Percentiles rank a stretch among this genome's conserved stretches.
phyloP scores from a whole-genome alignment of 2,329 filamentous ascomycete genomes.

The Trichoderma hamatum region DNA sequence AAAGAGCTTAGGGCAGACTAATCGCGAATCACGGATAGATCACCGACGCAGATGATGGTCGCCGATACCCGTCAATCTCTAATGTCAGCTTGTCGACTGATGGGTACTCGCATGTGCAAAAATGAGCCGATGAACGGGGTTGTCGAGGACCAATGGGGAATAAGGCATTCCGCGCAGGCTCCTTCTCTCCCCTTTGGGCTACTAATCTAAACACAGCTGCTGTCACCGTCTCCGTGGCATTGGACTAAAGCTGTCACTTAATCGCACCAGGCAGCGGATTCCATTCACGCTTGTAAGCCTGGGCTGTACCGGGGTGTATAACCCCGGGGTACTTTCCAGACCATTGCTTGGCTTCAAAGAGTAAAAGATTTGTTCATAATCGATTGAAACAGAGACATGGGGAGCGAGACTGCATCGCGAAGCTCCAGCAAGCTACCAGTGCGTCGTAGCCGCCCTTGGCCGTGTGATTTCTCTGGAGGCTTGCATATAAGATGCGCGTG shows the following conservation, averaged over 20 bases:
- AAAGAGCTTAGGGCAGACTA: not conserved
- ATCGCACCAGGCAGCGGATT: not conserved
- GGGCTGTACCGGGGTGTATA: not conserved
- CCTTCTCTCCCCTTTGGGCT: not conserved
- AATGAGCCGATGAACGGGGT: not conserved
- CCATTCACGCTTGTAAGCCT: not conserved
- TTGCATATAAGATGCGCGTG: constrained; percentile 20
- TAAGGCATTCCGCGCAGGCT: not conserved
- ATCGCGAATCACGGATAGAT: constrained; percentile 3
- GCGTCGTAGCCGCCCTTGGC: constrained; percentile 5
- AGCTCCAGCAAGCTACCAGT: constrained; percentile 6
- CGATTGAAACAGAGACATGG: not conserved
- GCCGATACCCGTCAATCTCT: constrained; percentile 13
- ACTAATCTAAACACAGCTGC: not conserved
- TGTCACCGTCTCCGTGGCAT: constrained; percentile 20
- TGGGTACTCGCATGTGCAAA: not conserved
- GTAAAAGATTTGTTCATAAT: not conserved
- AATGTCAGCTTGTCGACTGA: constrained; percentile 15
- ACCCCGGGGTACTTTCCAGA: not conserved
- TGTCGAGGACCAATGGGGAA: not conserved
- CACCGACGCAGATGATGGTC: constrained; percentile 8
- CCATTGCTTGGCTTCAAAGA: not conserved
- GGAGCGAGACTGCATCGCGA: not conserved
- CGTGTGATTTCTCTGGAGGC: constrained; percentile 16
- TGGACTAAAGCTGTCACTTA: constrained; percentile 8